Conservation (phyloP, 1,284 basidiomycete genomes). For the Ganoderma meredithae region DNA sequence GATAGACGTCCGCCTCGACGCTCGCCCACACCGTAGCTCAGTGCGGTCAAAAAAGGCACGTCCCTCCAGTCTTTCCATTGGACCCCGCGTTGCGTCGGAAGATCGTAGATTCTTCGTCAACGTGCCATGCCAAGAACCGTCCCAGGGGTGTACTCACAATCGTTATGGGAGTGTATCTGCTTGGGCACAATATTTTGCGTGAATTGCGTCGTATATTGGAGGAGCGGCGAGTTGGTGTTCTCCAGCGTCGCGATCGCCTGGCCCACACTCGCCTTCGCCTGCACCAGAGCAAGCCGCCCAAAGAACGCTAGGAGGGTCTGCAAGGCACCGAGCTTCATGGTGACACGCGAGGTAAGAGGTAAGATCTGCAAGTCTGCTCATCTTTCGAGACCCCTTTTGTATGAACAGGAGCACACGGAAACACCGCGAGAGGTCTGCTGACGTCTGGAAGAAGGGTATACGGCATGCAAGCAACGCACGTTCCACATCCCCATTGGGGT, state of each 20-base stretch:
- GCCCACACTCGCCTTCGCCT: conserved; percentile 42
- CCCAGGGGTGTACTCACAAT: conserved; percentile 47
- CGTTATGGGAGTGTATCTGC: conserved; percentile 62
- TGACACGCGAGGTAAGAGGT: not conserved
- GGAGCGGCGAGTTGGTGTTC: conserved; percentile 49
- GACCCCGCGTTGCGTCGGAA: not conserved
- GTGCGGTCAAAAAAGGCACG: conserved; percentile 56
- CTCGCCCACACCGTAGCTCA: conserved; percentile 60
- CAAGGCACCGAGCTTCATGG: conserved; percentile 13
- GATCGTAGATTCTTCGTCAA: not conserved
- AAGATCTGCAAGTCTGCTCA: not conserved
- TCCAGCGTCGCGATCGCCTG: conserved; percentile 50
- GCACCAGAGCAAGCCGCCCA: conserved; percentile 10
- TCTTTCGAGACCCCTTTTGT: not conserved
- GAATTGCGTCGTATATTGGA: conserved; percentile 58
- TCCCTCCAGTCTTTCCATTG: conserved; percentile 56
- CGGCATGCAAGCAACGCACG: conserved; percentile 6
- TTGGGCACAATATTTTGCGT: conserved; percentile 60
- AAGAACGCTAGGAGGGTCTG: conserved; percentile 10
- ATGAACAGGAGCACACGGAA: not conserved
- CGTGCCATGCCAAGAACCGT: not conserved
- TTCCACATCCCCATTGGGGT: not conserved
- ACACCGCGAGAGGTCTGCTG: not conserved
- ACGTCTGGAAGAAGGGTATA: not conserved
- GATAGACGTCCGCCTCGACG: conserved; percentile 63